phyloP scores from a whole-genome alignment of 495 filamentous ascomycete species.

The Lasiosphaeria hispida region DNA sequence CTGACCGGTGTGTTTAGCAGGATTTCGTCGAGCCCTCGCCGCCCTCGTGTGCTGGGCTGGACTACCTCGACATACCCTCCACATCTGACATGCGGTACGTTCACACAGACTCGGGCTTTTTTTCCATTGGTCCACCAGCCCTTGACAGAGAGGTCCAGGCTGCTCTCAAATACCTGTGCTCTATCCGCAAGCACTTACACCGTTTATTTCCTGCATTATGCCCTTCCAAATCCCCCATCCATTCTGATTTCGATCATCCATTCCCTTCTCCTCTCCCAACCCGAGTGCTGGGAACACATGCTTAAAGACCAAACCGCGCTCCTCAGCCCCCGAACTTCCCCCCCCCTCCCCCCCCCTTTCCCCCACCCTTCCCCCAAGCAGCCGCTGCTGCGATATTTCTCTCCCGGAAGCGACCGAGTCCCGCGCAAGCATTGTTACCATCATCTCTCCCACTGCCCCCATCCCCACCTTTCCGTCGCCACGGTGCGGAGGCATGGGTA shows the following conservation, averaged over 20 bases:
- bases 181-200: constrained; percentile 26
- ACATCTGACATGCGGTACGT: constrained; percentile 46
- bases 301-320: neutral
- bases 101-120: neutral
- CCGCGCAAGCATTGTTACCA: neutral
- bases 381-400: constrained; percentile 2
- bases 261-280: constrained; percentile 1
- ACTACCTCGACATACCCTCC: constrained; percentile 46
- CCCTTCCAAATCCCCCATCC: constrained; percentile 19
- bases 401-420: constrained; percentile 5
- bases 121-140: constrained; percentile 1
- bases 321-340: neutral
- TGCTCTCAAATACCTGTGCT: constrained; percentile 16
- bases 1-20: constrained; percentile 37
- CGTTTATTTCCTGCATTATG: constrained; percentile 28
- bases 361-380: constrained; percentile 1
- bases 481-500: constrained; percentile 28
- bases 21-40: constrained; percentile 48
- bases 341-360: neutral
- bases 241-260: constrained; percentile 5
- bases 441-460: constrained; percentile 7
- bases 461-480: constrained; percentile 12
- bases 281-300: constrained; percentile 2
- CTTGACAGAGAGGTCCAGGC: neutral
- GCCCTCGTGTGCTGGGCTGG: constrained; percentile 46